Percentiles rank a stretch among this genome's conserved stretches.
Evolutionary conservation across 2,329 filamentous ascomycete genomes (phyloP).

Genomic region (Colletotrichum musicola): DNA sequence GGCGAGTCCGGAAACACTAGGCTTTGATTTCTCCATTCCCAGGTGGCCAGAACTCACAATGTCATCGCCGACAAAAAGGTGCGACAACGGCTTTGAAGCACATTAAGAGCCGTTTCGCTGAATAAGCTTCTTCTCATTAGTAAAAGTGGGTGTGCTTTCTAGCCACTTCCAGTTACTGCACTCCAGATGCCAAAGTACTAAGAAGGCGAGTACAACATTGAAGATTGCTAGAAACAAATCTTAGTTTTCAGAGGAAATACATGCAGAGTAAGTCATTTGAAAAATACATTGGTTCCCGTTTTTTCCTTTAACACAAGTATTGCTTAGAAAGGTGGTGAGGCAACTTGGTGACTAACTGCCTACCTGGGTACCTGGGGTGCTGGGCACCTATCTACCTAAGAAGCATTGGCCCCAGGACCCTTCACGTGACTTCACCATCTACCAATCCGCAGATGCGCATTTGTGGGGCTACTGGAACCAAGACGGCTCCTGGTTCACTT

Average conservation of each 20-base stretch:
- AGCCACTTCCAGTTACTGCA: conserved; percentile 2
- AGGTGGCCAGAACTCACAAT: background rate
- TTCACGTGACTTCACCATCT: conserved; percentile 11
- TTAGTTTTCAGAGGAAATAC: too few species aligned
- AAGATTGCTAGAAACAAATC: too few species aligned
- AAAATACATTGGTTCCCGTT: too few species aligned
- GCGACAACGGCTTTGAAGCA: background rate
- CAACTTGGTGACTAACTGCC: too few species aligned
- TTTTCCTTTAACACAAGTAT: too few species aligned
- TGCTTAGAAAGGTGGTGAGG: too few species aligned
- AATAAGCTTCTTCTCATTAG: conserved; percentile 18
- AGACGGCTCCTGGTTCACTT: conserved; percentile 19
- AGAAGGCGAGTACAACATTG: too few species aligned
- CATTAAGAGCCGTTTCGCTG: conserved; percentile 7
- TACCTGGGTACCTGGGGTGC: too few species aligned
- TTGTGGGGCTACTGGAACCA: conserved; percentile 20
- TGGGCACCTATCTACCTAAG: too few species aligned
- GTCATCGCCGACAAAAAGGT: background rate
- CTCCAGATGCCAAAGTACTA: too few species aligned
- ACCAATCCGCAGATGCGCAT: background rate
- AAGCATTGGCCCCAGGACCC: too few species aligned
- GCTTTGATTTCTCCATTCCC: background rate
- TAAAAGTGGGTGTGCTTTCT: conserved; percentile 5
- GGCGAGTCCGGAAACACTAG: background rate
- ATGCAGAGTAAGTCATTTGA: too few species aligned